phyloP scores from a whole-genome alignment of 202 grass and related monocot species.

The Schoenoplectus triqueter region DNA sequence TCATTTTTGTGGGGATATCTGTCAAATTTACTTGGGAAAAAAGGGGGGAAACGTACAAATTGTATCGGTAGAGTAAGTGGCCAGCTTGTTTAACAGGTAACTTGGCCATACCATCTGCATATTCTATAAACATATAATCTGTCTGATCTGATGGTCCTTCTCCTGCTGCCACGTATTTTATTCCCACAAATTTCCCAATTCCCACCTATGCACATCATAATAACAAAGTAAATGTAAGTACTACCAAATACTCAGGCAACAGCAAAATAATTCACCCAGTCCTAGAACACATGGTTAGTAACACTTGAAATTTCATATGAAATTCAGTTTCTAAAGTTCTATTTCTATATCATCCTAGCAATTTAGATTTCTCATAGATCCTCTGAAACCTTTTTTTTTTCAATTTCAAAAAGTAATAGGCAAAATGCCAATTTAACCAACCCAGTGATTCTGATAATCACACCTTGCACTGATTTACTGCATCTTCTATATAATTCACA shows the following conservation, averaged over 20 bases:
- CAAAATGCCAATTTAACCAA: background rate
- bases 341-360: background rate
- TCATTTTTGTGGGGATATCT: background rate
- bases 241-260: background rate
- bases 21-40: slow-evolving; percentile 16
- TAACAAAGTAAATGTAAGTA: slow-evolving; percentile 11
- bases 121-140: slow-evolving; percentile 89
- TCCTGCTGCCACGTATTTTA: slow-evolving; percentile 51
- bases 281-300: slow-evolving; percentile 13
- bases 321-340: slow-evolving; percentile 12
- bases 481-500: background rate
- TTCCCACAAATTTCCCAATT: slow-evolving; percentile 81
- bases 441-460: background rate
- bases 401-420: background rate
- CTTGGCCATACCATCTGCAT: slow-evolving; percentile 90
- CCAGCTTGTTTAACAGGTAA: slow-evolving; percentile 79
- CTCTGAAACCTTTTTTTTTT: background rate
- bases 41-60: slow-evolving; percentile 61
- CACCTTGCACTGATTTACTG: background rate
- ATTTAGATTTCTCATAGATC: background rate
- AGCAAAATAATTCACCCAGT: background rate
- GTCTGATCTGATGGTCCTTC: slow-evolving; percentile 43
- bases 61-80: slow-evolving; percentile 90
- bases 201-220: slow-evolving; percentile 47
- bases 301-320: background rate